These are phyloP conservation scores for Flaveria sonorensis DNA, from an alignment of 129 eudicot genomes.

Conservation along the genomic window DNA sequence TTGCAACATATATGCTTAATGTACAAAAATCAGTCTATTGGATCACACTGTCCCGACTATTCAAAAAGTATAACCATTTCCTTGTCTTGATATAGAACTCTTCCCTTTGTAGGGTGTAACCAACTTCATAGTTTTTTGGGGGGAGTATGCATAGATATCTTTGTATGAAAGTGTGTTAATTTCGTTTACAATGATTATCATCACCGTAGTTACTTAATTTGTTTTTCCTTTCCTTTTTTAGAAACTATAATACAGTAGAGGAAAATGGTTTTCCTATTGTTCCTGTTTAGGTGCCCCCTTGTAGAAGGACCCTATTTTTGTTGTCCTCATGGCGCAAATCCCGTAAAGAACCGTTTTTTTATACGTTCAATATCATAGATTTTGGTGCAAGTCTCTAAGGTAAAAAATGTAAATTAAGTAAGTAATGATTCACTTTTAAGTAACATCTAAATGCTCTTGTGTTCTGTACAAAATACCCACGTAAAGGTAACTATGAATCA, in stretches of 20 bases:
- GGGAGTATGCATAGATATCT: constrained; percentile 15
- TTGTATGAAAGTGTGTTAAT: constrained; percentile 1
- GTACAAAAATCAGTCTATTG: background rate
- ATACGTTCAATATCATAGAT: constrained; percentile 3
- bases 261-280: background rate
- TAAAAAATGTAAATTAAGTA: background rate
- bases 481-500: background rate
- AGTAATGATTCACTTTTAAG: background rate
- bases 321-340: background rate
- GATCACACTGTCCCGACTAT: background rate
- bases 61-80: background rate
- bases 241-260: background rate
- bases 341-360: background rate
- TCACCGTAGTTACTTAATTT: constrained; percentile 9
- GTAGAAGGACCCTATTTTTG: background rate
- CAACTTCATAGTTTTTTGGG: background rate
- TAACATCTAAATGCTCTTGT: background rate
- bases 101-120: constrained; percentile 1
- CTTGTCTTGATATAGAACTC: background rate
- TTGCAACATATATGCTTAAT: background rate
- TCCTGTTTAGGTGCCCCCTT: background rate
- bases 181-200: constrained; percentile 1
- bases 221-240: constrained; percentile 10
- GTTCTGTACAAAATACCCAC: background rate
- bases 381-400: background rate